These are phyloP conservation scores for Glonium stellatum DNA, from an alignment of 495 filamentous ascomycete species.

Conservation along the genomic window DNA sequence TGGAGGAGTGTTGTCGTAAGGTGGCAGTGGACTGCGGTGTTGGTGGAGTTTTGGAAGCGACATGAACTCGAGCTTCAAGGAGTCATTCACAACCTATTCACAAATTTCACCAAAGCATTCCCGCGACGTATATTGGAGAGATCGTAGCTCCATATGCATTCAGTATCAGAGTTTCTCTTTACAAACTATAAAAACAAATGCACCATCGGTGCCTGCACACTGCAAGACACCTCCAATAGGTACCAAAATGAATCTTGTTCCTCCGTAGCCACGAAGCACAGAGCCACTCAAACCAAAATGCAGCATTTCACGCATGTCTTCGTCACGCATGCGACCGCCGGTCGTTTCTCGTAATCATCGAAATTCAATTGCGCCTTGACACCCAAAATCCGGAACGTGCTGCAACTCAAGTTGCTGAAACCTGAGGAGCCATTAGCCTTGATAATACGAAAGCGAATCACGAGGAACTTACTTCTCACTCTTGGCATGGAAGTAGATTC, in stretches of 20 bases:
- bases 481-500: slow-evolving; percentile 96
- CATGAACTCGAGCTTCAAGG: no score
- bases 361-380: slow-evolving; percentile 86
- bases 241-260: not conserved
- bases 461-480: slow-evolving; percentile 76
- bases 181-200: slow-evolving; percentile 6
- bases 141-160: slow-evolving; percentile 3
- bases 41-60: no score
- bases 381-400: slow-evolving; percentile 78
- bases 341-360: slow-evolving; percentile 47
- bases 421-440: slow-evolving; percentile 41
- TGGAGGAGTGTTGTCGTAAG: not conserved
- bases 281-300: slow-evolving; percentile 10
- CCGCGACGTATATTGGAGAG: not conserved
- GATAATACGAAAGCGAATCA: slow-evolving; percentile 7
- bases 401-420: slow-evolving; percentile 90
- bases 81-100: no score
- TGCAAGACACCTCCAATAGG: slow-evolving; percentile 1
- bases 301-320: slow-evolving; percentile 11
- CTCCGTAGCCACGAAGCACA: not conserved
- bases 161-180: not conserved
- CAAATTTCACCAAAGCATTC: no score
- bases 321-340: slow-evolving; percentile 13
- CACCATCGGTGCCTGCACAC: not conserved
- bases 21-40: not conserved